Percentiles rank a stretch among this genome's conserved stretches.
Evolutionary conservation across 2,329 filamentous ascomycete genomes (phyloP).

Genomic region (Hyphodiscus sp.): DNA sequence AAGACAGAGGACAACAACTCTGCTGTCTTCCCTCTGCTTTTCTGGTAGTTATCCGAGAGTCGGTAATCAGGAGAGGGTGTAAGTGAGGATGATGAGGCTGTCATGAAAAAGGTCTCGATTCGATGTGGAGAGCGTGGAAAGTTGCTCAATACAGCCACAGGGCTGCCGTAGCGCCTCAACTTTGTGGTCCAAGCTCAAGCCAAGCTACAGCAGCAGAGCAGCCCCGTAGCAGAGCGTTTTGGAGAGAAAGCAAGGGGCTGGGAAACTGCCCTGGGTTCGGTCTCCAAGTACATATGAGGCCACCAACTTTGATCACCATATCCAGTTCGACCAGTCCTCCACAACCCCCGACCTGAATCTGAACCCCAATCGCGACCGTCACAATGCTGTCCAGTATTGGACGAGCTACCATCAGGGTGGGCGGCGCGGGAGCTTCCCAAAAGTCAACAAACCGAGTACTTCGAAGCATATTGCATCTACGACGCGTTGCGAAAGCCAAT

Average conservation of each 20-base stretch:
- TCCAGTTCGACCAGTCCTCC: not conserved
- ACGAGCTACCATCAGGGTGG: constrained; percentile 26
- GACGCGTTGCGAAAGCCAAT: constrained; percentile 20
- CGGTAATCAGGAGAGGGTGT: not conserved
- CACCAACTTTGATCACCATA: too few species aligned
- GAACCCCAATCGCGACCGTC: not conserved
- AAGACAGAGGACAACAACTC: constrained; percentile 1
- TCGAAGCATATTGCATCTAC: constrained; percentile 18
- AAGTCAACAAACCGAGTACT: constrained; percentile 23
- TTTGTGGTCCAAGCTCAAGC: too few species aligned
- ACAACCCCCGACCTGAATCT: not conserved
- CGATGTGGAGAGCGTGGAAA: not conserved
- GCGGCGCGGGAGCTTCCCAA: constrained; percentile 17
- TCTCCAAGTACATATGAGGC: too few species aligned
- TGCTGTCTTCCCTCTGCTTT: not conserved
- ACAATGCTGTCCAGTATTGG: constrained; percentile 30
- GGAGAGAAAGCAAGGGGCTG: constrained; percentile 12
- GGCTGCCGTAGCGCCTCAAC: too few species aligned
- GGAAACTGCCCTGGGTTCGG: not conserved
- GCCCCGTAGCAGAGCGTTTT: too few species aligned
- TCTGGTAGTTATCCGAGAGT: not conserved
- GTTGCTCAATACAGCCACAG: too few species aligned
- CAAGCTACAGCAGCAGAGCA: too few species aligned
- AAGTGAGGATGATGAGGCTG: not conserved
- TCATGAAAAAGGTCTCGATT: not conserved